Conservation (phyloP, 2,329 filamentous ascomycete species). For the Neoascochyta sp. region DNA sequence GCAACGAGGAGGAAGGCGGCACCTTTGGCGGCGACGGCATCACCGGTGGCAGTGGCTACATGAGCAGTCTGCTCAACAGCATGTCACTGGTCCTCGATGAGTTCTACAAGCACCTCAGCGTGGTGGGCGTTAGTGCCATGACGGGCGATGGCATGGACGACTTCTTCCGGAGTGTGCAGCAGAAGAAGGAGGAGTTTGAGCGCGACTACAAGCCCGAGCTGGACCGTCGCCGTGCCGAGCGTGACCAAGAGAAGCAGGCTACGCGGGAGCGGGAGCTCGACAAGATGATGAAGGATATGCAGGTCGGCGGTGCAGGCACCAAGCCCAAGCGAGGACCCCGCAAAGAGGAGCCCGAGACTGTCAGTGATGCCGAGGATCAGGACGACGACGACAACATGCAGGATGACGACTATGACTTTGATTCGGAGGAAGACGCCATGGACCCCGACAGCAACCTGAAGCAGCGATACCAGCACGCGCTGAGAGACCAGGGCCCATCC, state of each 20-base stretch:
- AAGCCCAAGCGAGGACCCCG: slow-evolving; percentile 34
- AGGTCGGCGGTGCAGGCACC: slow-evolving; percentile 44
- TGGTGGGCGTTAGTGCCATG: slow-evolving; percentile 91
- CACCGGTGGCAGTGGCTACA: slow-evolving; percentile 79
- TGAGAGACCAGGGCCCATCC: slow-evolving; percentile 50
- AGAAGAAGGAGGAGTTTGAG: slow-evolving; percentile 85
- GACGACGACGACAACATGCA: slow-evolving; percentile 52
- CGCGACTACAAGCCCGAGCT: slow-evolving; percentile 89
- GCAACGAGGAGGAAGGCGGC: slow-evolving; percentile 73
- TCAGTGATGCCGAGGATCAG: slow-evolving; percentile 50
- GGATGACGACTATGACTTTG: slow-evolving; percentile 52
- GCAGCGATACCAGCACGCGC: slow-evolving; percentile 71
- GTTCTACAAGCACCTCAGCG: slow-evolving; percentile 90
- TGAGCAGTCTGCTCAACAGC: slow-evolving; percentile 91
- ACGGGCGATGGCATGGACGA: slow-evolving; percentile 87
- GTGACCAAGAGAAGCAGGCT: slow-evolving; percentile 70
- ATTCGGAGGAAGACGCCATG: slow-evolving; percentile 56
- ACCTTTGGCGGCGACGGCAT: slow-evolving; percentile 71
- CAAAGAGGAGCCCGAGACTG: slow-evolving; percentile 48
- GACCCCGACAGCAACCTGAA: slow-evolving; percentile 63
- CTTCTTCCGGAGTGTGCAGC: slow-evolving; percentile 84
- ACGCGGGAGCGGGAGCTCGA: slow-evolving; percentile 77
- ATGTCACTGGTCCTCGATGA: slow-evolving; percentile 98
- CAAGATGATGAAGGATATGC: slow-evolving; percentile 94
- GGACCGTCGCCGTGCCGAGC: slow-evolving; percentile 69